Base-by-base conservation (phyloP, 2,329 filamentous ascomycete species). In the Penicillium sp. region DNA sequence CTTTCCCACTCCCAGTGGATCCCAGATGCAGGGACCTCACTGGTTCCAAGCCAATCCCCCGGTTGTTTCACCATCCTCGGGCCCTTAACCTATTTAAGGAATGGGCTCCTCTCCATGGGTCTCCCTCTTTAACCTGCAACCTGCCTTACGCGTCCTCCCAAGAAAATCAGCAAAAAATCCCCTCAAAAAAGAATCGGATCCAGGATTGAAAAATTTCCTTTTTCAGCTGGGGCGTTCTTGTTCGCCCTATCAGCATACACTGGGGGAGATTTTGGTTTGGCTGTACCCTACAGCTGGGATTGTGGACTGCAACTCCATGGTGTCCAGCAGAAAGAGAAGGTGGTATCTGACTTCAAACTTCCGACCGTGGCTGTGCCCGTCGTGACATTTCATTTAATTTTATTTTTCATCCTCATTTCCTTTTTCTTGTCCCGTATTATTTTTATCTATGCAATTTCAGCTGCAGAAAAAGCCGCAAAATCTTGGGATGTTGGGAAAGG, bases 1-100 rank as follows among this genome's bases (percentile, higher is more conserved):
- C 39, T 42, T 19, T 19, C 10, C 19, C 10, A 42, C 35, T 46
- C 49, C 19, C 31, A 39, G 58, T 63, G 62, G 61, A 43, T 31
- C 24, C 44, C 3, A 16, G 35, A 59, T 55, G 50, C 55, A 57
- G 56, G 52, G 52, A 60, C 54, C 43, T 58, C 48, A 64, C 58
- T 64, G 60, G 62, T 29, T 52, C 53, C 45, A n/a, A 46, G 43
- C 46, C 48, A 54, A n/a, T 46, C 26, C 31, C 50, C 62, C 64
- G 56, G 61, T 29, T 59, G 68, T 71, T 70, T 71, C 68, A 71
- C 64, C 58, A 66, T 65, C 24, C n/a, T 63, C 66, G 68, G 66
- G 66, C 64, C 63, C 67, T 69, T 70, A 57, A 58, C 67, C 62
- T 24, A 45, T 59, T 67, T 29, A 43, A 64, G 66, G 16, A 19